Evolutionary conservation across 2,329 filamentous ascomycete species (phyloP).

Genomic region (Fusarium palustre): DNA sequence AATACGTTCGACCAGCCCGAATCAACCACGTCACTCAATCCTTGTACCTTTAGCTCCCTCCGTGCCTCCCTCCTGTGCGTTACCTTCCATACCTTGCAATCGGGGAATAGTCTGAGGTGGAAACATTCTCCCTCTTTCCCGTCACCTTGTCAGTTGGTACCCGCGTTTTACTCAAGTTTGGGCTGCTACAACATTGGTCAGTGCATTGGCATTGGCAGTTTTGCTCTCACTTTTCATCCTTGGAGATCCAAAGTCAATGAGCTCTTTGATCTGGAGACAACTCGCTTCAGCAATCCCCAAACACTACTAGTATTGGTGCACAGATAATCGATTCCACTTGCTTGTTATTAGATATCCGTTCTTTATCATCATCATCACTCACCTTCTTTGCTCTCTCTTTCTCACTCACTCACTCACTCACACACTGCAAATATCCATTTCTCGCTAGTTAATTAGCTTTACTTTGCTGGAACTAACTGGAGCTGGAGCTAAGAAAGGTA

Average conservation of each 20-base stretch:
- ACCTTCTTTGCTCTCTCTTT: not conserved
- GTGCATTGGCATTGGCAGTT: not conserved
- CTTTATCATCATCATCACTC: not conserved
- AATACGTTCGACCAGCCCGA: slow-evolving; percentile 27
- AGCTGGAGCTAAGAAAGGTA: slow-evolving; percentile 5
- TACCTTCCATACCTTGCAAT: slow-evolving; percentile 22
- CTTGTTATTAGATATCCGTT: not conserved
- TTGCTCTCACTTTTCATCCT: not conserved
- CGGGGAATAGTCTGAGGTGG: slow-evolving; percentile 41
- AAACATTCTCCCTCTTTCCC: slow-evolving; percentile 16
- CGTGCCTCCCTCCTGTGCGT: slow-evolving; percentile 4
- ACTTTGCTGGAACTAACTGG: not conserved
- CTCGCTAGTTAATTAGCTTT: slow-evolving; percentile 3
- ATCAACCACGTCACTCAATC: slow-evolving; percentile 42
- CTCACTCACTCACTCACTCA: too few relatives aligned
- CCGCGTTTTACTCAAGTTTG: slow-evolving; percentile 14
- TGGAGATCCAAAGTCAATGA: slow-evolving; percentile 7
- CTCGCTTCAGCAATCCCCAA: slow-evolving; percentile 25
- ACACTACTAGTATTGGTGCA: slow-evolving; percentile 23
- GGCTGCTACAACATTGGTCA: slow-evolving; percentile 20
- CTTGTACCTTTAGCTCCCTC: slow-evolving; percentile 15
- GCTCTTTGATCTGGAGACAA: slow-evolving; percentile 1
- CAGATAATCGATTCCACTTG: slow-evolving; percentile 16
- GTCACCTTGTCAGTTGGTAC: not conserved
- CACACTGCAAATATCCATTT: slow-evolving; percentile 3